These are phyloP conservation scores for Murraya koenigii DNA, from an alignment of 345 rosid species.

Conservation along the genomic window DNA sequence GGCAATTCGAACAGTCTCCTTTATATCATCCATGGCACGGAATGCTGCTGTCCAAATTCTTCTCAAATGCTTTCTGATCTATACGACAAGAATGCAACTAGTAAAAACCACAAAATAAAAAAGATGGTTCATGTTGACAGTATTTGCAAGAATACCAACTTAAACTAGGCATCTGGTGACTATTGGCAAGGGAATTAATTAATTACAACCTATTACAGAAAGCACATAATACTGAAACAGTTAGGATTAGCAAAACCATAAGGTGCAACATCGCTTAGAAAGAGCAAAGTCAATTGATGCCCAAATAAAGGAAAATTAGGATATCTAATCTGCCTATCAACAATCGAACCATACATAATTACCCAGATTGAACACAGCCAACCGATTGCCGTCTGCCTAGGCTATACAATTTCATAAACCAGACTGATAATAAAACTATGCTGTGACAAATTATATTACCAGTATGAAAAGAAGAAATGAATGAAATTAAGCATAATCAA, in stretches of 20 bases:
- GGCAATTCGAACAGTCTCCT: conserved; percentile 95
- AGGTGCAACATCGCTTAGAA: neutral
- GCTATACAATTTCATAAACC: neutral
- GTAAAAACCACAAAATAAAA: neutral
- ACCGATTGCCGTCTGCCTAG: neutral
- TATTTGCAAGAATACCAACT: neutral
- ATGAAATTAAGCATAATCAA: neutral
- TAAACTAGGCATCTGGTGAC: neutral
- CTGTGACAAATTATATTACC: neutral
- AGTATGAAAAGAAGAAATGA: neutral
- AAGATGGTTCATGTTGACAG: neutral
- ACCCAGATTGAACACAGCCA: neutral
- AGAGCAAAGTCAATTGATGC: neutral
- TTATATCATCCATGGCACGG: conserved; percentile 99
- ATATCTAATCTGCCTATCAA: neutral
- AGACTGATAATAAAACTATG: neutral
- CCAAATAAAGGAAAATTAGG: neutral
- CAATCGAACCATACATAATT: neutral
- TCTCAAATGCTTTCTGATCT: conserved; percentile 82
- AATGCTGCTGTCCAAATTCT: conserved; percentile 76
- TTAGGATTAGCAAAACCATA: neutral
- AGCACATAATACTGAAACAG: neutral
- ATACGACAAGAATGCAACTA: conserved; percentile 19
- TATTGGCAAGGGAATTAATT: neutral
- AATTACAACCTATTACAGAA: neutral